Conservation (phyloP, 2,329 filamentous ascomycete genomes). For the Diaporthe sp. region DNA sequence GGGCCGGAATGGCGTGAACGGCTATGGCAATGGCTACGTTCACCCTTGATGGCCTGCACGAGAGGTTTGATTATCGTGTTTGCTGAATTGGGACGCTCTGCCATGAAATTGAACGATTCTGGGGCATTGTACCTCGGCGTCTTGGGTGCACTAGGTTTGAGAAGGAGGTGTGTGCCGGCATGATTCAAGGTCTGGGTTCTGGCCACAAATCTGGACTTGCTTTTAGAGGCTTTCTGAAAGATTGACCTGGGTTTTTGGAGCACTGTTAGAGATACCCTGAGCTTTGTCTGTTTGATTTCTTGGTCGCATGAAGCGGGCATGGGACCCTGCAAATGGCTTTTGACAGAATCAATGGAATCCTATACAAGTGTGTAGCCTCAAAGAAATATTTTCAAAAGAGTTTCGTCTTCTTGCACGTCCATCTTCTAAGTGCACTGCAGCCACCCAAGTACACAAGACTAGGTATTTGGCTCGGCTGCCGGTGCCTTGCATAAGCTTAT, state of each 20-base stretch:
- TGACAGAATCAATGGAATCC: background rate
- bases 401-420: background rate
- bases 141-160: background rate
- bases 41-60: background rate
- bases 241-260: slow-evolving; percentile 12
- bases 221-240: slow-evolving; percentile 3
- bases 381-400: background rate
- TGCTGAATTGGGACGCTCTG: too few relatives aligned
- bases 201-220: background rate
- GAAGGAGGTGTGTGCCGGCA: background rate
- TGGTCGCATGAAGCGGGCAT: background rate
- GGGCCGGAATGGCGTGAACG: slow-evolving; percentile 17
- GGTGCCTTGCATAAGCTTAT: background rate
- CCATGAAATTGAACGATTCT: too few relatives aligned
- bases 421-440: background rate
- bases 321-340: background rate
- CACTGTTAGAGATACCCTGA: slow-evolving; percentile 29
- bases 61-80: background rate
- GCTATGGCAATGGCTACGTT: slow-evolving; percentile 11
- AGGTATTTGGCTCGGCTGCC: background rate
- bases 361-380: background rate
- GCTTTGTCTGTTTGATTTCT: background rate
- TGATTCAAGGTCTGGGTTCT: background rate
- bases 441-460: background rate
- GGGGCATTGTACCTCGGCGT: background rate